These are phyloP conservation scores for Talaromyces sp. DNA, from an alignment of 2,329 filamentous ascomycete genomes.

Conservation along the genomic window DNA sequence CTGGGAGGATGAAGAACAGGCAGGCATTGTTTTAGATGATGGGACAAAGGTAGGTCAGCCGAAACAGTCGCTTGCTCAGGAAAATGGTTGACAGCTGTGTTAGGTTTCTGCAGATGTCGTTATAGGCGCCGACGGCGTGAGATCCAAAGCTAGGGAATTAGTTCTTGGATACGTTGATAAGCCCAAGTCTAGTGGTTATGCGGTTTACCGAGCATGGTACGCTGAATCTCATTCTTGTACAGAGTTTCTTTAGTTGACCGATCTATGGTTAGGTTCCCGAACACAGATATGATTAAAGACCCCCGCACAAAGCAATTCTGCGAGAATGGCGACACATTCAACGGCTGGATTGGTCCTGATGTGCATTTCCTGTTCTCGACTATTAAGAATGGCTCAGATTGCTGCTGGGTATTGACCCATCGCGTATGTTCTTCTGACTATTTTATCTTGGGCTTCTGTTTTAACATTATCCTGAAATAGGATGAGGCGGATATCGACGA, in stretches of 20 bases:
- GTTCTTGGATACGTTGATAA: conserved; percentile 40
- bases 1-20: conserved; percentile 51
- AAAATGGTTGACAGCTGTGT: neutral
- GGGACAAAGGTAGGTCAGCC: conserved; percentile 41
- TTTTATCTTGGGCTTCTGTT: neutral
- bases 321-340: conserved; percentile 50
- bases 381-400: conserved; percentile 52
- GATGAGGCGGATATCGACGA: conserved; percentile 56
- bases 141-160: conserved; percentile 51
- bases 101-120: conserved; percentile 46
- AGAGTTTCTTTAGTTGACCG: neutral
- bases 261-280: conserved; percentile 20
- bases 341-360: conserved; percentile 53
- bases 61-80: conserved; percentile 21
- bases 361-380: conserved; percentile 46
- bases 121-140: conserved; percentile 55
- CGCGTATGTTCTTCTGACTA: conserved; percentile 29
- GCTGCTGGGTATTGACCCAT: conserved; percentile 57
- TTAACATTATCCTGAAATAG: conserved; percentile 18
- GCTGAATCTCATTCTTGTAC: too few species aligned
- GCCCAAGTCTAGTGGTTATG: conserved; percentile 33
- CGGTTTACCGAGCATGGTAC: conserved; percentile 18
- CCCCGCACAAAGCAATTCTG: conserved; percentile 48
- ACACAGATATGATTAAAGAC: conserved; percentile 24
- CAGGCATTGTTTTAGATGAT: conserved; percentile 52